A percentile compares a stretch with the other conserved stretches of the same genome.
Evolutionary conservation across 129 eudicot species (phyloP).

Genomic region (Apium graveolens): DNA sequence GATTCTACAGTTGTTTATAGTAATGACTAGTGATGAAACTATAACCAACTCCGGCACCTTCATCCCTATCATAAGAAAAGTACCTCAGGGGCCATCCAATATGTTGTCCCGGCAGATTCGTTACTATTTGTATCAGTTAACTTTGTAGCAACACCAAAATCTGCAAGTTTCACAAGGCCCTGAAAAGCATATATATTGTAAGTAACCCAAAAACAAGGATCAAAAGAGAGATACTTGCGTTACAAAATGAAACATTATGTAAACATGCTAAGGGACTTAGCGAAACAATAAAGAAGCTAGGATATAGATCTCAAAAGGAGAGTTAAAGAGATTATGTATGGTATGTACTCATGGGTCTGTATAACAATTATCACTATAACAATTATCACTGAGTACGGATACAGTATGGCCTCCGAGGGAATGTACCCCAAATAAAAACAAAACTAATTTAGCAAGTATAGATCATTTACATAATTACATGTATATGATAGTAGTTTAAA

Average conservation of each 20-base stretch:
- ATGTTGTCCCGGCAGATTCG: constrained; percentile 91
- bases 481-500: neutral
- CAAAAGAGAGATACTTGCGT: neutral
- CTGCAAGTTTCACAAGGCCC: constrained; percentile 98
- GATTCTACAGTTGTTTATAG: neutral
- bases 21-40: neutral
- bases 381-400: neutral
- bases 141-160: constrained; percentile 98
- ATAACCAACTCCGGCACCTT: neutral
- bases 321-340: too few relatives aligned
- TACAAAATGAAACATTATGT: too few relatives aligned
- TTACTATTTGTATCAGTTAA: constrained; percentile 86
- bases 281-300: neutral
- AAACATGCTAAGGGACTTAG: neutral
- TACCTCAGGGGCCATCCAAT: constrained; percentile 99
- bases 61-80: neutral
- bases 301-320: too few relatives aligned
- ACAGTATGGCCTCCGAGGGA: too few relatives aligned
- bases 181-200: constrained; percentile 30
- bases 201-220: neutral
- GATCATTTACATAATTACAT: neutral
- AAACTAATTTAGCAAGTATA: too few relatives aligned
- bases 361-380: too few relatives aligned
- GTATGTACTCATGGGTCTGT: neutral
- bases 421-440: neutral